Conservation (phyloP, 2,329 filamentous ascomycete genomes). For the Xylaria sp. region DNA sequence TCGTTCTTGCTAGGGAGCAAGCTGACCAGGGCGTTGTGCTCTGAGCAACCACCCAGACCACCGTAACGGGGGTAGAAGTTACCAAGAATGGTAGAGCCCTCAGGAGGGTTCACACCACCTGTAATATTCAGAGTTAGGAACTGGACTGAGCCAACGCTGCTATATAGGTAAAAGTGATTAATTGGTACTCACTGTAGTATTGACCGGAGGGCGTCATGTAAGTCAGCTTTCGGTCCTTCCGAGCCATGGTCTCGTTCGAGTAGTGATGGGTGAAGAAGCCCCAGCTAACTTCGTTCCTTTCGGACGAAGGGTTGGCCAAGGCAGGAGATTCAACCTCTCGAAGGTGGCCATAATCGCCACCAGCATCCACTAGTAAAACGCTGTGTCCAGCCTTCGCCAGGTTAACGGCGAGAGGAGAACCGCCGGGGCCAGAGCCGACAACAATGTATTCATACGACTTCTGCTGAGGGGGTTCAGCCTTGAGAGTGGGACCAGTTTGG, state of each 20-base stretch:
- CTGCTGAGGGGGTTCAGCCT: conserved; percentile 24
- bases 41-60: conserved; percentile 52
- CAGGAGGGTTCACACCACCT: conserved; percentile 61
- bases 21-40: conserved; percentile 44
- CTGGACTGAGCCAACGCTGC: not conserved
- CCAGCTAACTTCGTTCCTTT: conserved; percentile 67
- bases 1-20: conserved; percentile 58
- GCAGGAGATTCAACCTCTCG: conserved; percentile 64
- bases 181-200: conserved; percentile 54
- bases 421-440: conserved; percentile 70
- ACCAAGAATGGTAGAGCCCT: conserved; percentile 61
- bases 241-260: conserved; percentile 61
- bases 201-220: conserved; percentile 62
- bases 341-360: conserved; percentile 63
- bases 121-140: conserved; percentile 10
- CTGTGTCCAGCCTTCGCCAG: conserved; percentile 68
- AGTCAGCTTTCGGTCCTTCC: conserved; percentile 66
- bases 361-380: conserved; percentile 68
- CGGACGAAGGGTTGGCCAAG: conserved; percentile 62
- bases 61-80: conserved; percentile 68
- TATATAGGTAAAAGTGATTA: not conserved
- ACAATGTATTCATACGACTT: conserved; percentile 69
- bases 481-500: conserved; percentile 39
- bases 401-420: conserved; percentile 66
- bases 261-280: conserved; percentile 72